phyloP scores from a whole-genome alignment of 176 grass and related monocot genomes.

The Cocos nucifera region DNA sequence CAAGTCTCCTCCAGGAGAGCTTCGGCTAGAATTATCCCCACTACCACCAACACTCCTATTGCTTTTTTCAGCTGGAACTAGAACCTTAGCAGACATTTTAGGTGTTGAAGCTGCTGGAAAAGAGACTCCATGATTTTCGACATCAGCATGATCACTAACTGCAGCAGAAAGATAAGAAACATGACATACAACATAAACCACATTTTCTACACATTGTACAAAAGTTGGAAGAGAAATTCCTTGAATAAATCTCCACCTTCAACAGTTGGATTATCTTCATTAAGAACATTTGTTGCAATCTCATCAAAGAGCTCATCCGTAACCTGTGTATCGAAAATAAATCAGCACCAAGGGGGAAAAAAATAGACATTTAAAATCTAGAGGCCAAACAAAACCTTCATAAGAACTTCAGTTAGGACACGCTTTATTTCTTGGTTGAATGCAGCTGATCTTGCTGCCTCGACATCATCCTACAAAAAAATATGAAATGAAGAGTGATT shows the following conservation, averaged over 20 bases:
- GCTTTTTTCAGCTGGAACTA: slow-evolving; percentile 26
- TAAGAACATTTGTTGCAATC: slow-evolving; percentile 80
- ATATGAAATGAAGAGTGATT: not conserved
- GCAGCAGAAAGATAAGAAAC: slow-evolving; percentile 34
- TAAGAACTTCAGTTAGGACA: slow-evolving; percentile 86
- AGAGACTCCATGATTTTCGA: slow-evolving; percentile 28
- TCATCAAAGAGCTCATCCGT: slow-evolving; percentile 97
- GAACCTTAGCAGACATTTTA: slow-evolving; percentile 36
- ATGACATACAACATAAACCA: slow-evolving; percentile 1
- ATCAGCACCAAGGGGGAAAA: not conserved
- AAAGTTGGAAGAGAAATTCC: too few species aligned
- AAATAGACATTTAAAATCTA: slow-evolving; percentile 10
- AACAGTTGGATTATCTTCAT: slow-evolving; percentile 54
- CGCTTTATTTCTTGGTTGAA: slow-evolving; percentile 96
- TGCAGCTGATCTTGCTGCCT: slow-evolving; percentile 38
- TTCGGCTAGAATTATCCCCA: slow-evolving; percentile 25
- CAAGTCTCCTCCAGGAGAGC: slow-evolving; percentile 50
- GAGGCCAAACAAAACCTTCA: slow-evolving; percentile 51
- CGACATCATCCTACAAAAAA: slow-evolving; percentile 62
- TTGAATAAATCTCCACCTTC: slow-evolving; percentile 28
- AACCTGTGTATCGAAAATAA: slow-evolving; percentile 44
- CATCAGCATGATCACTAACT: slow-evolving; percentile 31
- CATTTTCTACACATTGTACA: too few species aligned
- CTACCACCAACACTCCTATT: slow-evolving; percentile 18
- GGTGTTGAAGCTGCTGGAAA: slow-evolving; percentile 29